These are phyloP conservation scores for Malus domestica DNA, from an alignment of 306 rosid genomes.

Conservation along the genomic window ASM211411v1 NC_041792.1:26095907-26096406, in stretches of 20 bases:
- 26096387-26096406: no score
- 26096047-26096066: slow-evolving; percentile 17
- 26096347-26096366: no score
- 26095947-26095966: not conserved
- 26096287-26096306: no score
- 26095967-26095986: not conserved
- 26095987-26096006: no score
- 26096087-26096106: not conserved
- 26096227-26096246: no score
- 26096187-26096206: not conserved
- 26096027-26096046: not conserved
- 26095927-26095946: not conserved
- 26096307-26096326: no score
- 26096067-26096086: not conserved
- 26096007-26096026: not conserved
- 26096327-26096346: no score
- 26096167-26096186: not conserved
- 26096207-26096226: not conserved
- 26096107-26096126: not conserved
- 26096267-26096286: no score
- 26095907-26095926: not conserved
- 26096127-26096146: slow-evolving; percentile 1
- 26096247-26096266: not conserved
- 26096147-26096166: slow-evolving; percentile 25
- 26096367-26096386: no score